Percentiles rank a stretch among this genome's conserved stretches.
Evolutionary conservation across 495 filamentous ascomycete genomes (phyloP).

Genomic region (Tuber calosporum): DNA sequence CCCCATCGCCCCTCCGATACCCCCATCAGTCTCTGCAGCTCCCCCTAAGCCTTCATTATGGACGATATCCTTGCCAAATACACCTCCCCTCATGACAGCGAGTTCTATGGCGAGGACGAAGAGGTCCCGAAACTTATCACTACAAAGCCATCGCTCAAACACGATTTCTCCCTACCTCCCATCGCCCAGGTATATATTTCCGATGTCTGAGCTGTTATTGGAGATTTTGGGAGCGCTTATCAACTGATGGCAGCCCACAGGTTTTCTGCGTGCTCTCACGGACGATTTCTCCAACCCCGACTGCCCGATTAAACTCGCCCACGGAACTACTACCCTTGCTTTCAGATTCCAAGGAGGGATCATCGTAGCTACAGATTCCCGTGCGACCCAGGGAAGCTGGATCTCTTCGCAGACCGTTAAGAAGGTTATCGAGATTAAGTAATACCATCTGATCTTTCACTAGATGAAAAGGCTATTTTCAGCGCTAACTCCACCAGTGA

Average conservation of each 20-base stretch:
- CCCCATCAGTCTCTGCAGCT: background rate
- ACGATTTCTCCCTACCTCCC: slow-evolving; percentile 92
- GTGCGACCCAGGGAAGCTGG: slow-evolving; percentile 95
- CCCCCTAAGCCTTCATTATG: slow-evolving; percentile 52
- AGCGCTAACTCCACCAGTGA: slow-evolving; percentile 23
- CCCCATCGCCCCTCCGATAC: slow-evolving; percentile 10
- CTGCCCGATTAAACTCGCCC: slow-evolving; percentile 97
- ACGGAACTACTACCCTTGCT: slow-evolving; percentile 96
- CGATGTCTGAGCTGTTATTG: slow-evolving; percentile 2
- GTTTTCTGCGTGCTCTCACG: slow-evolving; percentile 92
- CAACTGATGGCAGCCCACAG: slow-evolving; percentile 42
- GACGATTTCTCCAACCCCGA: slow-evolving; percentile 94
- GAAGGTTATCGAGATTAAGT: slow-evolving; percentile 96
- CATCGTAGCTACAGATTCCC: slow-evolving; percentile 94
- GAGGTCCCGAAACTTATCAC: slow-evolving; percentile 50
- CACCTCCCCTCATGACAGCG: slow-evolving; percentile 57
- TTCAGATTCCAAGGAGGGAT: slow-evolving; percentile 98
- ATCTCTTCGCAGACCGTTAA: slow-evolving; percentile 99
- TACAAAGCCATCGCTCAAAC: slow-evolving; percentile 60
- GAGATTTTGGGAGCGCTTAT: background rate
- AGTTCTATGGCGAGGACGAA: slow-evolving; percentile 53
- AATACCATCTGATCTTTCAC: slow-evolving; percentile 39
- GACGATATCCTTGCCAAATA: slow-evolving; percentile 89
- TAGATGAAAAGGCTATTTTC: slow-evolving; percentile 3
- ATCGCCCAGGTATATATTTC: slow-evolving; percentile 66